phyloP scores from a whole-genome alignment of 2,329 filamentous ascomycete genomes.

The Epicoccum sorghinum region DNA sequence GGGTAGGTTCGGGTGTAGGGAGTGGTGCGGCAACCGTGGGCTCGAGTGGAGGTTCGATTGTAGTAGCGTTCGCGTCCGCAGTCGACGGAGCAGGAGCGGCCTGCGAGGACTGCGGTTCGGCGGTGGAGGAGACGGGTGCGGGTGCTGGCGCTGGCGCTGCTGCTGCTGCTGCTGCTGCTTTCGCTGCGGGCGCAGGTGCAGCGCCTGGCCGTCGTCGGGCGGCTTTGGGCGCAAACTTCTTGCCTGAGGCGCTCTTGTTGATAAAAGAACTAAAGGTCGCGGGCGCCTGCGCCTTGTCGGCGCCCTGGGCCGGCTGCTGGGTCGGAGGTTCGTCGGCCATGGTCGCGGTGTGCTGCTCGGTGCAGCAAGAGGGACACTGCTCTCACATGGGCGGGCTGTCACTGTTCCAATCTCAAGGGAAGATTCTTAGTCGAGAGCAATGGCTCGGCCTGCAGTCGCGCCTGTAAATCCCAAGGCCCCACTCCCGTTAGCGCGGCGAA shows the following conservation, averaged over 20 bases:
- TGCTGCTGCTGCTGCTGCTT: slow-evolving; percentile 4
- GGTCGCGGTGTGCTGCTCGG: slow-evolving; percentile 3
- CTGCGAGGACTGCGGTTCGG: background rate
- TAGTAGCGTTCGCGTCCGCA: no score
- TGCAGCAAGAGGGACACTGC: background rate
- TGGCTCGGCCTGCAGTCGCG: slow-evolving; percentile 6
- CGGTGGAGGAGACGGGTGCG: slow-evolving; percentile 3
- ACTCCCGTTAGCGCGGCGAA: background rate
- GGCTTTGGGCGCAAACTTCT: slow-evolving; percentile 57
- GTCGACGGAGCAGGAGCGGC: background rate
- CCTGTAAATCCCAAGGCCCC: background rate
- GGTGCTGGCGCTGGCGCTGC: background rate
- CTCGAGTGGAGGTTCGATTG: slow-evolving; percentile 11
- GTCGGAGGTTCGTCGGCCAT: slow-evolving; percentile 35
- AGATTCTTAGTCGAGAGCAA: no score
- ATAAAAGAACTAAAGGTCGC: slow-evolving; percentile 38
- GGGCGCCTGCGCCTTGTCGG: slow-evolving; percentile 29
- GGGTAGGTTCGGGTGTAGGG: slow-evolving; percentile 32
- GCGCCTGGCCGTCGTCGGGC: slow-evolving; percentile 51
- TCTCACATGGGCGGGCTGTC: background rate
- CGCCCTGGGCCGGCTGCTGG: slow-evolving; percentile 3
- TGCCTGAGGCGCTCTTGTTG: slow-evolving; percentile 52
- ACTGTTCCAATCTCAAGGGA: no score
- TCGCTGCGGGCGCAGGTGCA: slow-evolving; percentile 21
- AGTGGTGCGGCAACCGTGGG: slow-evolving; percentile 23